Base-by-base conservation (phyloP, 805 yeast species). In the Wickerhamomyces rabaulensis region DNA sequence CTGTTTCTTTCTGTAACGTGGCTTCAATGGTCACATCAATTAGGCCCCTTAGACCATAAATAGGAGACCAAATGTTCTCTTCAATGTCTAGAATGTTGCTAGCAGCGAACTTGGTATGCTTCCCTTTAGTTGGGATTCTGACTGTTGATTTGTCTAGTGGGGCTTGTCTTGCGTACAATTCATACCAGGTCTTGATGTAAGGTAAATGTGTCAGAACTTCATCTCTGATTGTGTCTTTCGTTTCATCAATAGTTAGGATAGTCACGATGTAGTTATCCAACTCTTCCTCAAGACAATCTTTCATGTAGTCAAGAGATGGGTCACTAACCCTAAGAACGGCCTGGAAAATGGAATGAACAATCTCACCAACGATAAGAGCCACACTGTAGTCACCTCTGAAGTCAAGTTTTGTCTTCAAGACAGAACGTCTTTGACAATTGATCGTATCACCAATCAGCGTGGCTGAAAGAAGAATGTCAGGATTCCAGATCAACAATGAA, bases 61-160 rank as follows among this genome's bases (percentile, higher is more conserved):
- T 75, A 0, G 97, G 96, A 0, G 97, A 88, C 89, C 95, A 82
- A 13, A 94, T 83, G 55, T 82, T 86, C 57, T 94, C 97, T 64
- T 94, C 99, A 9, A 88, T 79, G 58, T 87, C 96, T 29, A 88
- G 68, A 9, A 90, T 76, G 47, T 83, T 80, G 15, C 78, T 70
- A 0, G 86, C 80, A 0, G 83, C 70, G 38, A 82, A 69, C 10
- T 66, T 66, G 1, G 76, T 62, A 13, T 65, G 62, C 20, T 66
- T 65, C 41, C 61, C 52, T 6, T 64, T 54, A 2, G 64, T 68
- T 16, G 63, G 55, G 20, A 66, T 52, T 23, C 47, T 46, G 16
- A 57, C 47, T 12, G 56, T 41, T 15, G 60, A 48, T 15, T 55
- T 47, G 39, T 49, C 33, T 51, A 56, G 46, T 46, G 67, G 65